These are phyloP conservation scores for Colletotrichum sp. DNA, from an alignment of 2,329 filamentous ascomycete genomes.

Conservation along the genomic window DNA sequence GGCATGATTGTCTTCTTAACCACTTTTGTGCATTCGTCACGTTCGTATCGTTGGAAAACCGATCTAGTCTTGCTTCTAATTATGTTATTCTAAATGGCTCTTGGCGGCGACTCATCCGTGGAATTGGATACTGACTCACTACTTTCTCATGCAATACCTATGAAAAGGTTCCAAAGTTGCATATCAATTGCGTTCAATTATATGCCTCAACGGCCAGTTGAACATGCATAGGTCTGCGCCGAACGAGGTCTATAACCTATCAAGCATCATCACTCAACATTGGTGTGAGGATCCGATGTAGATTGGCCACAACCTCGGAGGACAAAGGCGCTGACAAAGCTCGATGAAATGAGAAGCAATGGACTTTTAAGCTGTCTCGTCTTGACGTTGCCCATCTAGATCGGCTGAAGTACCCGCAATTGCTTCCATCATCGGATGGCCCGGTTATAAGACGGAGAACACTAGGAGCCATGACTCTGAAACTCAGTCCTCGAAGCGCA, in stretches of 20 bases:
- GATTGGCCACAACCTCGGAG: not conserved
- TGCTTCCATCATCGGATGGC: not conserved
- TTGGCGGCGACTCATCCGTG: not conserved
- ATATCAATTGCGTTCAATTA: not conserved
- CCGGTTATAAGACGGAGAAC: not conserved
- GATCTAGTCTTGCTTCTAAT: not conserved
- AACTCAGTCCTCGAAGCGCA: not conserved
- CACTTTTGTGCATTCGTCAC: not conserved
- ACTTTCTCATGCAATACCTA: not conserved
- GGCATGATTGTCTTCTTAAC: fast-evolving
- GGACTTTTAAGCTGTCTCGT: not conserved
- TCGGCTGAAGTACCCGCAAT: not conserved
- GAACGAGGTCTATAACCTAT: not conserved
- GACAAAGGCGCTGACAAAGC: not conserved
- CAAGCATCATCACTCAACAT: not conserved
- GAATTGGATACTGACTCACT: not conserved
- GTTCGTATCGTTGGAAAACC: not conserved
- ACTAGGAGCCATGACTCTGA: not conserved
- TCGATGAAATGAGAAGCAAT: not conserved
- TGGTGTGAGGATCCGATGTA: not conserved
- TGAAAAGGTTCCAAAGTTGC: not conserved
- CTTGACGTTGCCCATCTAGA: not conserved
- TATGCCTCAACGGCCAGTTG: not conserved
- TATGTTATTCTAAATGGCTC: not conserved
- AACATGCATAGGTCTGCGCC: not conserved